Conservation (phyloP, 305 asterid species). For the Fraxinus xanthoxyloides region DNA sequence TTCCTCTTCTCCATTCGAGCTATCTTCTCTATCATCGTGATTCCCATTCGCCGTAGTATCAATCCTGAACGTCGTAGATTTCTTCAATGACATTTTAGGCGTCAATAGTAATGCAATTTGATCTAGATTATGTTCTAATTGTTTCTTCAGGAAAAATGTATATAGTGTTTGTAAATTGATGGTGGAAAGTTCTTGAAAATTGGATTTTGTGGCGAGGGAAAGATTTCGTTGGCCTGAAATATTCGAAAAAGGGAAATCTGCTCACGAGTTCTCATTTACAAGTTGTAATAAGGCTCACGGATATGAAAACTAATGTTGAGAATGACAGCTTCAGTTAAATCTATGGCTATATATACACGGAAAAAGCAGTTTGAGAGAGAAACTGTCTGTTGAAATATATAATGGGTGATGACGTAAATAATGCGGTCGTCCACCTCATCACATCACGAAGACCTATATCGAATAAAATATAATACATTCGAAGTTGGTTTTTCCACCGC, state of each 20-base stretch:
- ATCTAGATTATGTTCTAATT: neutral
- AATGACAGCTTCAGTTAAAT: neutral
- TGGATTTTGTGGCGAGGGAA: neutral
- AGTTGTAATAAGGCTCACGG: neutral
- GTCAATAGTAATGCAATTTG: neutral
- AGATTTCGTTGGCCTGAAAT: neutral
- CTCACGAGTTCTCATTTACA: neutral
- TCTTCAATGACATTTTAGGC: slow-evolving; percentile 16
- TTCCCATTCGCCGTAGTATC: slow-evolving; percentile 10
- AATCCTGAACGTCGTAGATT: slow-evolving; percentile 5
- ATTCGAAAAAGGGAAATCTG: neutral
- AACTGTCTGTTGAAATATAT: neutral
- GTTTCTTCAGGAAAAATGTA: neutral
- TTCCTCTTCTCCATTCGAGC: slow-evolving; percentile 36
- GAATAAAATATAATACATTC: too few relatives aligned
- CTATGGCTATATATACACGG: neutral
- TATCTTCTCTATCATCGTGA: slow-evolving; percentile 9
- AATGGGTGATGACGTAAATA: too few relatives aligned
- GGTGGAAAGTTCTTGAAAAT: neutral
- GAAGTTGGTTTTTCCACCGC: too few relatives aligned
- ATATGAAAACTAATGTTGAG: neutral
- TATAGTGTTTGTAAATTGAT: neutral
- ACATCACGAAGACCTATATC: too few relatives aligned
- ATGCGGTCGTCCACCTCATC: too few relatives aligned
- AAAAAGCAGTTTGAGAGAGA: neutral